These are phyloP conservation scores for Camellia japonica DNA, from an alignment of 148 eudicot genomes.

Conservation along the genomic window DNA sequence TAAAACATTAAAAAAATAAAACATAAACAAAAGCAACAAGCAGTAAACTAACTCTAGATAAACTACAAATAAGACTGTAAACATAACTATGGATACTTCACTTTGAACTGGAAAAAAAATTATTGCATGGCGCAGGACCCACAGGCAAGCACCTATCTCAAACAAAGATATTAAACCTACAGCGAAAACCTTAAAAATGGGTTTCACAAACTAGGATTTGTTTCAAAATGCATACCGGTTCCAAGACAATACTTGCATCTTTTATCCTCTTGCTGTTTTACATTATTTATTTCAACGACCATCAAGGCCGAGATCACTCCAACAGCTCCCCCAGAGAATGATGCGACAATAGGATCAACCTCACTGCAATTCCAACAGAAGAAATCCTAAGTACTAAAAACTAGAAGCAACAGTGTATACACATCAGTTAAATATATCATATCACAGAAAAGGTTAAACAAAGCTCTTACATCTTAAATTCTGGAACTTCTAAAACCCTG, in stretches of 20 bases:
- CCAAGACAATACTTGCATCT: conserved; percentile 92
- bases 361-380: conserved; percentile 37
- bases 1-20: too few relatives aligned
- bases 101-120: too few relatives aligned
- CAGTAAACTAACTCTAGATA: too few relatives aligned
- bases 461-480: too few relatives aligned
- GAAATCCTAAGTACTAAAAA: not conserved
- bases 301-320: conserved; percentile 89
- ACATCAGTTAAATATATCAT: not conserved
- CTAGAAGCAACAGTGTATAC: not conserved
- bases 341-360: conserved; percentile 90
- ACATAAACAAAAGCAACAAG: too few relatives aligned
- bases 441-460: too few relatives aligned
- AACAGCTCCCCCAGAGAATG: conserved; percentile 90
- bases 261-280: conserved; percentile 83
- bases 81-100: too few relatives aligned
- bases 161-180: not conserved
- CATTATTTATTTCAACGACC: conserved; percentile 94
- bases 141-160: too few relatives aligned
- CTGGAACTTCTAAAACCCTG: too few relatives aligned
- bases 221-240: conserved; percentile 47
- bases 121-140: too few relatives aligned
- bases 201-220: not conserved
- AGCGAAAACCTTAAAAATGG: not conserved
- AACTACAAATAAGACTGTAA: too few relatives aligned